A percentile compares a stretch with the other conserved stretches of the same genome.
Conservation (phyloP, 352 stramenopile species). For the Nothophytophthora sp. region DNA sequence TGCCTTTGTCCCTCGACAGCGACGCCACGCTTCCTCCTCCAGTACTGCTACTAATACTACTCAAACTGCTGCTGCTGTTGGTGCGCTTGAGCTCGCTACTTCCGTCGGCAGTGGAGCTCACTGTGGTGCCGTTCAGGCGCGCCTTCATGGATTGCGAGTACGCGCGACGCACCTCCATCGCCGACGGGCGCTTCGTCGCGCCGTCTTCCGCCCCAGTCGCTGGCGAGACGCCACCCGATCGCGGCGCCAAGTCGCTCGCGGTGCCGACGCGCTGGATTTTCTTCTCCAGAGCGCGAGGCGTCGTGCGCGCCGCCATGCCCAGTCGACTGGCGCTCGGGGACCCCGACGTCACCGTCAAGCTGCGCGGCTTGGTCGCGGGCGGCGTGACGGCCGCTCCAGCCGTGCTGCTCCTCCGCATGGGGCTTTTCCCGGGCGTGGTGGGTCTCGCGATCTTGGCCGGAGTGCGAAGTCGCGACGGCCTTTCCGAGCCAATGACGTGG, state of each 20-base stretch:
- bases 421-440: conserved; percentile 17
- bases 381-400: background rate
- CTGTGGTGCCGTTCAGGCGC: conserved; percentile 5
- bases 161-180: conserved; percentile 24
- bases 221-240: no score
- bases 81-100: conserved; percentile 22
- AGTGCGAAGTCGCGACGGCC: conserved; percentile 13
- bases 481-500: conserved; percentile 12
- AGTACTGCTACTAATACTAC: conserved; percentile 27
- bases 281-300: conserved; percentile 34
- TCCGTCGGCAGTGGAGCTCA: conserved; percentile 11
- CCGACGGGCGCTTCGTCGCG: conserved; percentile 19
- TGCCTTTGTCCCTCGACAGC: conserved; percentile 14
- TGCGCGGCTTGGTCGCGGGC: conserved; percentile 7
- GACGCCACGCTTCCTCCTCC: conserved; percentile 25
- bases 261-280: conserved; percentile 35
- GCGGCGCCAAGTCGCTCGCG: conserved; percentile 13
- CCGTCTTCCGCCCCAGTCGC: conserved; percentile 12
- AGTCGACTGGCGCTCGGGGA: no score
- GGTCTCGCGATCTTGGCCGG: conserved; percentile 26
- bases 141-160: conserved; percentile 24
- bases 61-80: conserved; percentile 34
- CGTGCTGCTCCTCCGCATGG: no score
- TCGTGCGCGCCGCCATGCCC: conserved; percentile 46
- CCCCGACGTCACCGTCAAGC: no score